A percentile compares a stretch with the other conserved stretches of the same genome.
Conservation (phyloP, 2,329 filamentous ascomycete genomes). For the Arachnomyces sp. region DNA sequence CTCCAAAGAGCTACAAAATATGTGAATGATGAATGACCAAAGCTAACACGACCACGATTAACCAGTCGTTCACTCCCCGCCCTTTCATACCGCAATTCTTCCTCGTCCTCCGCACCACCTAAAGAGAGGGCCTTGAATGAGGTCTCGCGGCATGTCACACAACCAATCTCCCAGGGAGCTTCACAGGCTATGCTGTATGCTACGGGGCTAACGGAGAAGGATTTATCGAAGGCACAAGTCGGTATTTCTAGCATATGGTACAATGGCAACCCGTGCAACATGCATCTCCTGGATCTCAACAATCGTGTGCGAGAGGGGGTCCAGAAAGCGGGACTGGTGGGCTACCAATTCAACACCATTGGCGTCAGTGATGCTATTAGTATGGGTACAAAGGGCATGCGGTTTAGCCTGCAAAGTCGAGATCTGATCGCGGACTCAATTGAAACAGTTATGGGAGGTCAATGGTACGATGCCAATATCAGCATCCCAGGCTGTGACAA, state of each 20-base stretch:
- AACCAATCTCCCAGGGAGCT: conserved; percentile 95
- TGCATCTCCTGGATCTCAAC: conserved; percentile 91
- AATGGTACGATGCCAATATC: conserved; percentile 98
- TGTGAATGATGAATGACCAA: too few relatives aligned
- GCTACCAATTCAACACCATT: conserved; percentile 98
- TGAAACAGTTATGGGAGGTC: conserved; percentile 96
- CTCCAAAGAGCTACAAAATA: too few relatives aligned
- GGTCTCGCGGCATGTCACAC: conserved; percentile 76
- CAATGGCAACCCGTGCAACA: conserved; percentile 97
- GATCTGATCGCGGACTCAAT: conserved; percentile 98
- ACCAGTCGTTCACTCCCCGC: conserved; percentile 2
- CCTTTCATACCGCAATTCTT: conserved; percentile 2
- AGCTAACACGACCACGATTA: too few relatives aligned
- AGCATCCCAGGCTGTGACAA: conserved; percentile 98
- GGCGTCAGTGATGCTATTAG: conserved; percentile 96
- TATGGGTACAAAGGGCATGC: conserved; percentile 97
- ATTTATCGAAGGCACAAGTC: conserved; percentile 94
- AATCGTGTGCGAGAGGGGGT: conserved; percentile 67
- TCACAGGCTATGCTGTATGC: conserved; percentile 99
- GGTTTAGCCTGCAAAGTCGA: conserved; percentile 86
- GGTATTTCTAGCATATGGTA: conserved; percentile 99
- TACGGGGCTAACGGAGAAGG: conserved; percentile 74
- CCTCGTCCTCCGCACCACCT: conserved; percentile 10
- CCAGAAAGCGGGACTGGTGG: conserved; percentile 69
- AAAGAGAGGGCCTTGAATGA: conserved; percentile 58